Base-by-base conservation (phyloP, 2,329 filamentous ascomycete species). In the Epichloe uncinata region DNA sequence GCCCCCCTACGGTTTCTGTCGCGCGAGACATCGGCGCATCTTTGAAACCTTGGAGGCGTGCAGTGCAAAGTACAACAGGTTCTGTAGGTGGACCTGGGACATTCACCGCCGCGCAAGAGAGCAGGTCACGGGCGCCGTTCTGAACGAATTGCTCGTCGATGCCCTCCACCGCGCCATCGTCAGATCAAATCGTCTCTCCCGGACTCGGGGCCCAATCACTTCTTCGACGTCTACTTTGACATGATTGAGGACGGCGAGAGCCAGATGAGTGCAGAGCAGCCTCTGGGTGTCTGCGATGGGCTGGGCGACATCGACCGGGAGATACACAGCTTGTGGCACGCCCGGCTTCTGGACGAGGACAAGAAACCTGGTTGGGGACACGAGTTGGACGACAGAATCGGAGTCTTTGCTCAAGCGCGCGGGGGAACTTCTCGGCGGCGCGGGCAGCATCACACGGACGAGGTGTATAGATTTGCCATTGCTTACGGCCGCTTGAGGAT, bases 71-170 rank as follows among this genome's bases (percentile, higher is more conserved):
- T 47, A 52, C n/a, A 30, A 42, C 8, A 26, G 43, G 6, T 52
- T 54, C 18, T 52, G 52, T 48, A 33, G 47, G n/a, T 54, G 52
- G 48, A 52, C 50, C 5, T 50, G 48, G 50, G 50, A 49, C 4
- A 42, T 54, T 6, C 38, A 46, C n/a, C 36, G 42, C 16, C 11
- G 33, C 18, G 50, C 47, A 37, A 52, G 49, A 34, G 33, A 26
- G 15, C 50, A 54, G 22, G 22, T 49, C 38, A 54, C 50, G 9
- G 48, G 50, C 22, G 50, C 50, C 16, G 52, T 47, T 6, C 47
- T 52, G 9, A 36, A 38, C n/a, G 50, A 54, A 37, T 45, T 49
- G 22, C 45, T 54, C 15, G 47, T 48, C 7, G 16, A 40, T 30
- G 50, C 47, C 4, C 45, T 54, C 5, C 40, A 30, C 37, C 44